Base-by-base conservation (phyloP, 1,284 basidiomycete genomes). In the Cystobasidiaceae sp. region DNA sequence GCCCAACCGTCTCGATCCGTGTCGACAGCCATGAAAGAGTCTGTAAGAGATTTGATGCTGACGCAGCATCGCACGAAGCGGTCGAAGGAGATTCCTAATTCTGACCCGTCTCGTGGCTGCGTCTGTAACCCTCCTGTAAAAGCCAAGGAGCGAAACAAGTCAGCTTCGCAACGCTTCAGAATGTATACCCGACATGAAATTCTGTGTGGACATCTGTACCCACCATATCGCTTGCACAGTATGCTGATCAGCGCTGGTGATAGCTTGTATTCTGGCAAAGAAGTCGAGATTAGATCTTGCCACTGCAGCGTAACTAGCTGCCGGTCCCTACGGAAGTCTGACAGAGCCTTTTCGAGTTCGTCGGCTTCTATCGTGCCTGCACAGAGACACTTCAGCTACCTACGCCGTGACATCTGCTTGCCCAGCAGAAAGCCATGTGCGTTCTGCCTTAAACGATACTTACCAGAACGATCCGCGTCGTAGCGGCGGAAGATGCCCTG, bases 11-110 rank as follows among this genome's bases (percentile, higher is more conserved):
- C 61, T 19, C 52, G 33, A 25, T 64, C 61, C 9, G 51, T 48
- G n/a, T 64, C 61, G 7, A 55, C 52, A 0, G 50, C 51, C 28
- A 64, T 64, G 33, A 64, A 64, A 19, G 50, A 41, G 25, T 66
- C 63, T 2, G 54, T 66, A 13, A 66, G 30, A 2, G 54, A 15
- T 23, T 66, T 66, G 0, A 66, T 27, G 23, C 54, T 59, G 21
- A 66, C 63, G 58, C 69, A 71, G 48, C 70, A 71, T 21, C 70
- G 61, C 1, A 71, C 70, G 56, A 69, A 69, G 19, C 66, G 66
- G 32, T 69, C 65, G 54, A 34, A 71, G 9, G 54, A 68, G 45
- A 71, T 68, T 1, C 70, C 66, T n/a, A 37, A n/a, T n/a, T n/a
- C n/a, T n/a, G 67, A 2, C 34, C 39, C 8, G 33, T 23, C 44